A percentile compares a stretch with the other conserved stretches of the same genome.
Evolutionary conservation across 1,284 basidiomycete genomes (phyloP).

Genomic region (Boletellus sp.): DNA sequence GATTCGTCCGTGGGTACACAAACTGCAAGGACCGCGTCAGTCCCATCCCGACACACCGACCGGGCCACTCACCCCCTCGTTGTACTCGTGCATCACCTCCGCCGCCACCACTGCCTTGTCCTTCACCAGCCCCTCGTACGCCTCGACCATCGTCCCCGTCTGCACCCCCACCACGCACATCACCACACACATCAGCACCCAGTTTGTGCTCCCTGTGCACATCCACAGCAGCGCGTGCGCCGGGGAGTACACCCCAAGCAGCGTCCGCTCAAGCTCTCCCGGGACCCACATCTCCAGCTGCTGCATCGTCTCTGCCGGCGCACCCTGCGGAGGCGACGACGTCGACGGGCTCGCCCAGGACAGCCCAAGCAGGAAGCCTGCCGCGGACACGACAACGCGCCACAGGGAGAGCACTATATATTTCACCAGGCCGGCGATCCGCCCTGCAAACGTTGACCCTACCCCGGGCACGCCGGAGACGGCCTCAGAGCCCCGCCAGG

Average conservation of each 20-base stretch:
- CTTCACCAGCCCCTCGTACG: slow-evolving; percentile 62
- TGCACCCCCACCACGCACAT: slow-evolving; percentile 65
- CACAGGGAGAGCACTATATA: slow-evolving; percentile 36
- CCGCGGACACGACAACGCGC: slow-evolving; percentile 49
- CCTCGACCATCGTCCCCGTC: slow-evolving; percentile 39
- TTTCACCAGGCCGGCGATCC: slow-evolving; percentile 21
- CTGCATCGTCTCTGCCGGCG: slow-evolving; percentile 48
- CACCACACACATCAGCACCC: slow-evolving; percentile 62
- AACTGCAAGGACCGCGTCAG: slow-evolving; percentile 47
- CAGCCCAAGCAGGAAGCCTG: slow-evolving; percentile 67
- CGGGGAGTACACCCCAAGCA: slow-evolving; percentile 77
- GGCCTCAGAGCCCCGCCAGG: slow-evolving; percentile 37
- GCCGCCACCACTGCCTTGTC: slow-evolving; percentile 73
- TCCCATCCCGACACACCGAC: background rate
- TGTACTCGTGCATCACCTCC: slow-evolving; percentile 86
- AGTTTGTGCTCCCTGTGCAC: slow-evolving; percentile 64
- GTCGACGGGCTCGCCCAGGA: slow-evolving; percentile 44
- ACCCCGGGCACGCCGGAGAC: slow-evolving; percentile 35
- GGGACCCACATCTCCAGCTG: slow-evolving; percentile 77
- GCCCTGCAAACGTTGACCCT: slow-evolving; percentile 32
- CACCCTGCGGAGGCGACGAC: slow-evolving; percentile 42
- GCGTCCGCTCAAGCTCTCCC: slow-evolving; percentile 61
- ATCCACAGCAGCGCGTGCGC: slow-evolving; percentile 71
- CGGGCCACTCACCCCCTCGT: slow-evolving; percentile 55
- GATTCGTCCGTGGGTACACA: slow-evolving; percentile 76